Evolutionary conservation across 164 flowering plant genomes (phyloP), one percentile per base, ranked within the genome.

Genomic region (Vitis cinerea): DNA sequence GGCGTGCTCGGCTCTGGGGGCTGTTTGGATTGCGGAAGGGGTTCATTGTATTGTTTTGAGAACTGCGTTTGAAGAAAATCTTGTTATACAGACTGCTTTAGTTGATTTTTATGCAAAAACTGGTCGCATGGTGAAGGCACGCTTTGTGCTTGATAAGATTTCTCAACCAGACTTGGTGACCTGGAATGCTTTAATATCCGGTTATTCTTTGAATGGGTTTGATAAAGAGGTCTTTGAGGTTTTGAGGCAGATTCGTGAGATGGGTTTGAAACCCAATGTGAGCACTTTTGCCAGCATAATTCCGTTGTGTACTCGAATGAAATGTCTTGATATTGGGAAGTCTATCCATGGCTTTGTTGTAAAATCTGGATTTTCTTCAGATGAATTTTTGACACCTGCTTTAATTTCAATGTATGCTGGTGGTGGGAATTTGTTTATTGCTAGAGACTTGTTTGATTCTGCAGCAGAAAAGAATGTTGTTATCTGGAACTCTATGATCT

Each of bases 151-250:
- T 50, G 80, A 75, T 68, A 48, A 54, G 75, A 81, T 81, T 30
- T 37, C 86, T 17, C 27, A 70, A 52, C 82, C 82, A 64, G 86
- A 81, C 67, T 61, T 76, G 70, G 83, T 83, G 53, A 68, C 79
- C 55, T 83, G 75, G 75, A 83, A 79, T 66, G 82, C 84, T 1
- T 70, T 83, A 64, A 66, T 81, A 61, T 70, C 83, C 23, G 83
- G 87, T 14, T 83, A 64, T 70, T 75, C 77, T 59, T 74, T 64
- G 1, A 75, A 79, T 61, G 80, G 81, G 65, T 47, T 67, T 49
- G 69, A 70, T 74, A 10, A 57, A 10, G 73, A 78, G 50, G 83
- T 71, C 2, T 53, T 81, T 65, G 70, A 61, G 62, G 70, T 68
- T 70, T 71, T 79, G 37, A 27, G 37, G 59, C 51, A 67, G 59